Percentiles rank a stretch among this genome's conserved stretches.
phyloP scores from a whole-genome alignment of 2,329 filamentous ascomycete species.

The Scedosporium aurantiacum region DNA sequence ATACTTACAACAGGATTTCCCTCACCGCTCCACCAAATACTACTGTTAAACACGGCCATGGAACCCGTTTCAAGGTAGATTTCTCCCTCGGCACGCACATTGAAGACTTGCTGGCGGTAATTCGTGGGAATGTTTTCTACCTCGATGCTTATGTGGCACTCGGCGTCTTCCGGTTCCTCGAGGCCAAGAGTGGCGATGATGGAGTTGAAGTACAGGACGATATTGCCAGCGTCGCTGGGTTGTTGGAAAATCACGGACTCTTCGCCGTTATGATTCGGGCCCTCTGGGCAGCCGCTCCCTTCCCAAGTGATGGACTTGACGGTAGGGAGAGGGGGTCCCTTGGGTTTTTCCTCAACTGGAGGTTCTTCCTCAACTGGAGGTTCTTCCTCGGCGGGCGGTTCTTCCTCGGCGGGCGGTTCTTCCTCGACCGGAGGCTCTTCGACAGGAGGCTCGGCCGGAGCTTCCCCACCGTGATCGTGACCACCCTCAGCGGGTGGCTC shows the following conservation, averaged over 20 bases:
- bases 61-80: background rate
- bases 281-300: background rate
- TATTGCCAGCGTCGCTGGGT: background rate
- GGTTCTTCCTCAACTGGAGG: background rate
- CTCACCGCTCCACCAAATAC: constrained; percentile 1
- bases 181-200: background rate
- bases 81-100: background rate
- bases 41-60: background rate
- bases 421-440: background rate
- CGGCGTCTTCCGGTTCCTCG: background rate
- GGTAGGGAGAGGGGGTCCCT: background rate
- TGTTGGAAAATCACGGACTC: background rate
- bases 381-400: background rate
- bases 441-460: background rate
- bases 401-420: background rate
- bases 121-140: background rate
- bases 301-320: background rate
- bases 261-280: background rate
- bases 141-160: background rate
- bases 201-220: background rate
- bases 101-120: background rate
- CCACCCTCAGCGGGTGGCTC: background rate
- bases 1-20: background rate
- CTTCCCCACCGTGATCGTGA: too few relatives aligned
- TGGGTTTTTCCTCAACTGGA: background rate